Evolutionary conservation across 176 grass and related monocot genomes (phyloP).

Genomic region (Sorghum bicolor): Sorghum_bicolor_NCBIv3 NC_012871.2:5564501-5565000

Average conservation of each 20-base stretch:
- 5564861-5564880: background rate
- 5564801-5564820: background rate
- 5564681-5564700: background rate
- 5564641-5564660: background rate
- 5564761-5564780: background rate
- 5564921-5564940: background rate
- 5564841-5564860: background rate
- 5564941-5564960: background rate
- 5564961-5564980: slow-evolving; percentile 9
- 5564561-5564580: background rate
- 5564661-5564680: background rate
- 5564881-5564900: too few species aligned
- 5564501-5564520: too few species aligned
- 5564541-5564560: background rate
- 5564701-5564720: background rate
- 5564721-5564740: background rate
- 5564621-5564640: background rate
- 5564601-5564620: background rate
- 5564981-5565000: background rate
- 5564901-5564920: too few species aligned
- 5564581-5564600: background rate
- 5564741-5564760: background rate
- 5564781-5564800: background rate
- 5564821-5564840: background rate
- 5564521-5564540: background rate